phyloP scores from a whole-genome alignment of 129 eudicot genomes.

The Flaveria bidentis region DNA sequence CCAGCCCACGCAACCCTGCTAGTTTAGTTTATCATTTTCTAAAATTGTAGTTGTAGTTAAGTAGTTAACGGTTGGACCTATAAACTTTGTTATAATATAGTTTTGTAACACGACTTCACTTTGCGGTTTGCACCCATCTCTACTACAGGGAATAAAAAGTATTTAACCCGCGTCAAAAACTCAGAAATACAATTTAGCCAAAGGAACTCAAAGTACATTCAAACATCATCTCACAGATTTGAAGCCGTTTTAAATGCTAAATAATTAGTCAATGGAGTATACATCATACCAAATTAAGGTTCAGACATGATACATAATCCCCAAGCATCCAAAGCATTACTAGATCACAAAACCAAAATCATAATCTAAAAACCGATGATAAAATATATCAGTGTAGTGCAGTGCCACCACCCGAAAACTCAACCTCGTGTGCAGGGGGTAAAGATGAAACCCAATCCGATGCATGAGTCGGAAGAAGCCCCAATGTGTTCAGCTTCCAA shows the following conservation, averaged over 20 bases:
- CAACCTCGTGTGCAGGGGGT: constrained; percentile 89
- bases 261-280: constrained; percentile 15
- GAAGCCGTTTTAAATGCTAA: constrained; percentile 18
- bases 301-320: neutral
- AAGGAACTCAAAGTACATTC: constrained; percentile 11
- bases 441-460: constrained; percentile 99
- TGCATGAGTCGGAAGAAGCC: constrained; percentile 93
- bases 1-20: too few species aligned
- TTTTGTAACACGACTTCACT: too few species aligned
- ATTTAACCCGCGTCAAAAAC: too few species aligned
- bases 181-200: too few species aligned
- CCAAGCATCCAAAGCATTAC: neutral
- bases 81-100: too few species aligned
- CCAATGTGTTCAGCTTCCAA: constrained; percentile 90
- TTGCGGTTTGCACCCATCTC: too few species aligned
- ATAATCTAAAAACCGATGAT: neutral
- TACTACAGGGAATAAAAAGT: too few species aligned
- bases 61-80: too few species aligned
- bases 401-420: constrained; percentile 75
- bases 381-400: constrained; percentile 32
- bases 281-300: neutral
- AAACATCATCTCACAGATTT: neutral
- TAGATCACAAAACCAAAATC: constrained; percentile 13
- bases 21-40: too few species aligned
- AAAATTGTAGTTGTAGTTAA: too few species aligned